Evolutionary conservation across 139 green algal genomes (phyloP).

Genomic region (Protoeuglena noctilucae): DNA sequence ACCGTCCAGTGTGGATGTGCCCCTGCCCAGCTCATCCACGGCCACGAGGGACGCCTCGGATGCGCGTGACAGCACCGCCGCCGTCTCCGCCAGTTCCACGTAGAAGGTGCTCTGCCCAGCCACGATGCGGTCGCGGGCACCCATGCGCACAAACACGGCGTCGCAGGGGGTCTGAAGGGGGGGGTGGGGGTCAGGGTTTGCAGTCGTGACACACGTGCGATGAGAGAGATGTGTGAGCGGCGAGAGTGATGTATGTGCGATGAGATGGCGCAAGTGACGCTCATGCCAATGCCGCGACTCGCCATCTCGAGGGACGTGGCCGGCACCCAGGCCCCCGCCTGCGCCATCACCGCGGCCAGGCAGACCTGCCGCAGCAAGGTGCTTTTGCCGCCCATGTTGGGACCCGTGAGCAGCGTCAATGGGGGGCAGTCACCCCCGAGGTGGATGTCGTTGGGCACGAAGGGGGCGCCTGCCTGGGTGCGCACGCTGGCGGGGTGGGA

Average conservation of each 20-base stretch:
- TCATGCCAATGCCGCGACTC: too few relatives aligned
- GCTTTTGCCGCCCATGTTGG: slow-evolving; percentile 97
- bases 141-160: slow-evolving; percentile 89
- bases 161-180: slow-evolving; percentile 70
- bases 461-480: slow-evolving; percentile 29
- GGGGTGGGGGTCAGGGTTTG: too few relatives aligned
- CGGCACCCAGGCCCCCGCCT: slow-evolving; percentile 77
- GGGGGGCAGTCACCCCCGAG: slow-evolving; percentile 38
- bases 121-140: slow-evolving; percentile 72
- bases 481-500: slow-evolving; percentile 48
- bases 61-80: slow-evolving; percentile 56
- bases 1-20: slow-evolving; percentile 90
- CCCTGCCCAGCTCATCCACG: slow-evolving; percentile 90
- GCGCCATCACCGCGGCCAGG: slow-evolving; percentile 67
- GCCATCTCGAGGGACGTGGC: slow-evolving; percentile 53
- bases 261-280: too few relatives aligned
- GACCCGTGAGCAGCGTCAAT: slow-evolving; percentile 70
- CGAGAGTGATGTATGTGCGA: not conserved
- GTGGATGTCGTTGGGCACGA: slow-evolving; percentile 88
- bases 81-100: slow-evolving; percentile 90
- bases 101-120: slow-evolving; percentile 84
- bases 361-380: slow-evolving; percentile 85
- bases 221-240: too few relatives aligned
- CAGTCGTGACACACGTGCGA: too few relatives aligned
- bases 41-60: slow-evolving; percentile 62